Evolutionary conservation across 2,329 filamentous ascomycete genomes (phyloP).

Genomic region (Pochonia chlamydosporia): DNA sequence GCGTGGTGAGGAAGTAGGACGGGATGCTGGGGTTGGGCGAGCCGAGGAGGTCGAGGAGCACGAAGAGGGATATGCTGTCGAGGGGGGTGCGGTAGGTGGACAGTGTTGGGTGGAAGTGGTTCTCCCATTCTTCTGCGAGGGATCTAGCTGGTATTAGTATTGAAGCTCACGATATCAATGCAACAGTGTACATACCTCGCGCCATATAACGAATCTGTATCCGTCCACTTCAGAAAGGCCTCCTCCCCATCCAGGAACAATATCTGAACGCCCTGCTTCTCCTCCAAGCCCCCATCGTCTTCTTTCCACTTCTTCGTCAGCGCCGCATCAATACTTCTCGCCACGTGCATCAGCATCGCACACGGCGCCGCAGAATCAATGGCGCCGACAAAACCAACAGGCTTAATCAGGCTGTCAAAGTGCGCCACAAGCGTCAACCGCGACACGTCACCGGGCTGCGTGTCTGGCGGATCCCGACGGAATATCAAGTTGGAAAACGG

Average conservation of each 20-base stretch:
- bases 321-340: conserved; percentile 71
- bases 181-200: conserved; percentile 51
- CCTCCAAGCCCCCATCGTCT: conserved; percentile 53
- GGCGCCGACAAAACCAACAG: conserved; percentile 85
- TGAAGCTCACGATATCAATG: background rate
- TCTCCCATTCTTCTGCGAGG: conserved; percentile 78
- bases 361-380: conserved; percentile 92
- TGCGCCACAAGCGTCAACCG: conserved; percentile 86
- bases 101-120: conserved; percentile 58
- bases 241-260: conserved; percentile 91
- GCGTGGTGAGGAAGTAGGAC: conserved; percentile 83
- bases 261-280: conserved; percentile 80
- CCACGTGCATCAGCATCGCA: conserved; percentile 85
- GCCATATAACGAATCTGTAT: conserved; percentile 81
- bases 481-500: conserved; percentile 87
- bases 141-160: conserved; percentile 35
- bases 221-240: conserved; percentile 76
- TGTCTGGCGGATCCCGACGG: conserved; percentile 82
- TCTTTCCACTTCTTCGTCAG: conserved; percentile 76
- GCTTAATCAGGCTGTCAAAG: conserved; percentile 79
- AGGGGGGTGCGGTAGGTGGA: conserved; percentile 73
- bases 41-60: conserved; percentile 88
- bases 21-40: conserved; percentile 62
- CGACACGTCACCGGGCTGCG: conserved; percentile 65
- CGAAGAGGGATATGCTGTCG: conserved; percentile 76